phyloP scores from a whole-genome alignment of 2,329 filamentous ascomycete genomes.

The Apiospora phragmitis region DNA sequence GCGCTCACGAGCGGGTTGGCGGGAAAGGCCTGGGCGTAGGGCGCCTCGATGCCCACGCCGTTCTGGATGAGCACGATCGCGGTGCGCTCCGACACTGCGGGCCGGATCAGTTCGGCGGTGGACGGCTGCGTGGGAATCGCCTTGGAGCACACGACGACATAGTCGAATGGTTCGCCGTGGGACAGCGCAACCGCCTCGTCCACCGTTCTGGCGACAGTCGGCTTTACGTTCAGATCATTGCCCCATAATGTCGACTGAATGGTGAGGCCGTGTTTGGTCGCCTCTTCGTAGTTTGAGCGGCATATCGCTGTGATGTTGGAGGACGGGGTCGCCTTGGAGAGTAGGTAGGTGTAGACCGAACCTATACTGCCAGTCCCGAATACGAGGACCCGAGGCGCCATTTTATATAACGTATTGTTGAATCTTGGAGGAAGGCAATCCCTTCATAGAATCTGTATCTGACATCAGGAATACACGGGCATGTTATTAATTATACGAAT shows the following conservation, averaged over 20 bases:
- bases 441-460: neutral
- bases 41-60: constrained; percentile 55
- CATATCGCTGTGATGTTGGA: constrained; percentile 31
- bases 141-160: constrained; percentile 29
- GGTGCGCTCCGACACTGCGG: constrained; percentile 34
- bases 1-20: constrained; percentile 50
- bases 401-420: constrained; percentile 8
- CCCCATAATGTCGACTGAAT: constrained; percentile 33
- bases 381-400: constrained; percentile 26
- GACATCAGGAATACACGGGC: neutral
- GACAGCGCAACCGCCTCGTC: constrained; percentile 29
- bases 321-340: constrained; percentile 24
- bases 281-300: constrained; percentile 32
- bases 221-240: constrained; percentile 25
- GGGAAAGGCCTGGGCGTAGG: constrained; percentile 46
- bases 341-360: constrained; percentile 25
- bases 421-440: neutral
- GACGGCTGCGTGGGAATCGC: constrained; percentile 26
- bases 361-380: constrained; percentile 38
- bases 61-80: constrained; percentile 59
- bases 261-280: constrained; percentile 28
- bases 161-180: constrained; percentile 25
- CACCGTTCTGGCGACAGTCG: constrained; percentile 26
- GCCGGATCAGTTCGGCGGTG: constrained; percentile 28
- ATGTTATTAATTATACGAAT: neutral